Evolutionary conservation across 2,329 filamentous ascomycete genomes (phyloP), one percentile per base, ranked within the genome.

Genomic region (Diplodia seriata): DNA sequence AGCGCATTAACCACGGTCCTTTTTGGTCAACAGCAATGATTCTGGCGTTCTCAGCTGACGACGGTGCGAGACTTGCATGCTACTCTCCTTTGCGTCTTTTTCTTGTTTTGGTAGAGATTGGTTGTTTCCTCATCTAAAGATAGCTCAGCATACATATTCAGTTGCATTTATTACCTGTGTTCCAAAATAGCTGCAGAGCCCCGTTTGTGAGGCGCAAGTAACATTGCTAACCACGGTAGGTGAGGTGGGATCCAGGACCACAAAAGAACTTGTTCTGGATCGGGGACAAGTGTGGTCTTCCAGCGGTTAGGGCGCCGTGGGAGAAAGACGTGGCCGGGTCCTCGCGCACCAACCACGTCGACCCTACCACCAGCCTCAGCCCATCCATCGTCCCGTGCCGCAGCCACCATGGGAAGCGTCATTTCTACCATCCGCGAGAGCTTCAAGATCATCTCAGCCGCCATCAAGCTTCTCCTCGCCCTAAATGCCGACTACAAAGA

Each of bases 401-500:
- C 7, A 38, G 7, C 36, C 26, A 33, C 23, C 57, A 62, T 62
- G 57, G 57, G 40, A 0, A 49, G 4, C 40, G 2, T 62, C 4
- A 7, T 62, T 3, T 49, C 57, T 4, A 15, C 14, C 57, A 9
- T 62, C 2, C 40, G 23, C 8, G 26, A 50, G 9, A 14, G 26
- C 18, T 62, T 7, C 55, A 55, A 65, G 15, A 55, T 20, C 18
- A 55, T 65, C 20, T 54, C 33, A 14, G 38, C 50, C 8, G 62
- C 23, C 26, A 33, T 55, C 50, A 65, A 54, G 20, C 36, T 38
- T 9, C 43, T 65, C 18, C n/a, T 49, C 9, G 57, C 40, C 1
- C 57, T 62, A 29, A 50, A 62, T 26, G 40, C 57, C 40, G 40
- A 49, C 11, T 62, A 49, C 57, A 40, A 12, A 8, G 57, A 26